Conservation (phyloP, 305 asterid species). For the Caryopteris hybrid region DNA sequence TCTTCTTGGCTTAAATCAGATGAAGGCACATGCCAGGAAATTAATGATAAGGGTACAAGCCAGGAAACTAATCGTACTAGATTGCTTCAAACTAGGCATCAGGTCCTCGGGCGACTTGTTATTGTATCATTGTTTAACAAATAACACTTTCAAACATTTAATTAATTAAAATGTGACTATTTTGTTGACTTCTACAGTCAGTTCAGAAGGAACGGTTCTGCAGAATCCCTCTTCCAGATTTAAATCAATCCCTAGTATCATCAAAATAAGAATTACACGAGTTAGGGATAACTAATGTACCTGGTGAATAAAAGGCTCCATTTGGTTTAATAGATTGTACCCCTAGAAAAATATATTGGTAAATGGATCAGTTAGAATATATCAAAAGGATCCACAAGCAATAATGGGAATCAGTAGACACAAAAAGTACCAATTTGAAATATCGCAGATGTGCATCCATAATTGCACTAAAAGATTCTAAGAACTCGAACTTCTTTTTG, state of each 20-base stretch:
- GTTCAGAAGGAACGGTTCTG: background rate
- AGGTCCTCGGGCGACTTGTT: background rate
- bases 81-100: background rate
- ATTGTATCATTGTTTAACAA: too few species aligned
- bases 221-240: slow-evolving; percentile 7
- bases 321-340: slow-evolving; percentile 70
- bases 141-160: background rate
- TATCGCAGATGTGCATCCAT: slow-evolving; percentile 98
- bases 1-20: background rate
- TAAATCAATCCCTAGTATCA: background rate
- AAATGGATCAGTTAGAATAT: slow-evolving; percentile 21
- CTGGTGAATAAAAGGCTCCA: slow-evolving; percentile 98
- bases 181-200: background rate
- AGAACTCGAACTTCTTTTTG: slow-evolving; percentile 89
- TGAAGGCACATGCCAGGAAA: background rate
- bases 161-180: background rate
- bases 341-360: slow-evolving; percentile 52
- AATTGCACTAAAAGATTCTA: slow-evolving; percentile 96
- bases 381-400: slow-evolving; percentile 18
- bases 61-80: background rate
- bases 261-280: slow-evolving; percentile 15
- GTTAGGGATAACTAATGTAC: slow-evolving; percentile 33
- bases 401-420: slow-evolving; percentile 5
- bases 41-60: background rate
- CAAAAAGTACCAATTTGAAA: slow-evolving; percentile 71